Conservation (phyloP, 352 stramenopile genomes). For the Pythium volutum region DNA sequence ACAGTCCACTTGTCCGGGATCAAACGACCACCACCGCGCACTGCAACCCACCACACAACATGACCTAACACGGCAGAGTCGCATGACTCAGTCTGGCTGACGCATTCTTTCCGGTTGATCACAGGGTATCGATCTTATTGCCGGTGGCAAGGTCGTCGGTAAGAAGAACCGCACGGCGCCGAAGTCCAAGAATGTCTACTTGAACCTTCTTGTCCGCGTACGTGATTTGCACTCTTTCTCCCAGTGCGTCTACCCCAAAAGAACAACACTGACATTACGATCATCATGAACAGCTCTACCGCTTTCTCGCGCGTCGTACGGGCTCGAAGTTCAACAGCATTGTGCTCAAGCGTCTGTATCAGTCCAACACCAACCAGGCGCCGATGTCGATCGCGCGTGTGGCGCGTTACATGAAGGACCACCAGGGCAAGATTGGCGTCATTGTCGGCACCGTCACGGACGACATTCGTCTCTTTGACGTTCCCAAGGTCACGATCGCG, state of each 20-base stretch:
- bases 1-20: too few species aligned
- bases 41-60: background rate
- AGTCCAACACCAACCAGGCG: slow-evolving; percentile 98
- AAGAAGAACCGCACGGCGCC: slow-evolving; percentile 98
- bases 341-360: slow-evolving; percentile 98
- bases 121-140: slow-evolving; percentile 99
- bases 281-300: slow-evolving; percentile 66
- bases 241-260: too few species aligned
- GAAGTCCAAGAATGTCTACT: slow-evolving; percentile 99
- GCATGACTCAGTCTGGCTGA: background rate
- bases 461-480: slow-evolving; percentile 97
- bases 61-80: background rate
- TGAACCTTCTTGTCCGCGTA: slow-evolving; percentile 96
- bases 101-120: background rate
- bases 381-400: slow-evolving; percentile 96
- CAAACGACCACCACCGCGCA: too few species aligned
- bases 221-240: slow-evolving; percentile 15
- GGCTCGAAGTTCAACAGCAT: slow-evolving; percentile 98
- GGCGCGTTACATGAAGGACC: slow-evolving; percentile 97
- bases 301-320: slow-evolving; percentile 98
- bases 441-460: slow-evolving; percentile 99
- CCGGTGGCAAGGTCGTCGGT: slow-evolving; percentile 96
- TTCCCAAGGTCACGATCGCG: slow-evolving; percentile 95
- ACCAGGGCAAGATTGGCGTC: slow-evolving; percentile 98
- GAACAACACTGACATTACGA: background rate